Evolutionary conservation across 495 filamentous ascomycete species (phyloP).

Genomic region (Xylaria grammica): DNA sequence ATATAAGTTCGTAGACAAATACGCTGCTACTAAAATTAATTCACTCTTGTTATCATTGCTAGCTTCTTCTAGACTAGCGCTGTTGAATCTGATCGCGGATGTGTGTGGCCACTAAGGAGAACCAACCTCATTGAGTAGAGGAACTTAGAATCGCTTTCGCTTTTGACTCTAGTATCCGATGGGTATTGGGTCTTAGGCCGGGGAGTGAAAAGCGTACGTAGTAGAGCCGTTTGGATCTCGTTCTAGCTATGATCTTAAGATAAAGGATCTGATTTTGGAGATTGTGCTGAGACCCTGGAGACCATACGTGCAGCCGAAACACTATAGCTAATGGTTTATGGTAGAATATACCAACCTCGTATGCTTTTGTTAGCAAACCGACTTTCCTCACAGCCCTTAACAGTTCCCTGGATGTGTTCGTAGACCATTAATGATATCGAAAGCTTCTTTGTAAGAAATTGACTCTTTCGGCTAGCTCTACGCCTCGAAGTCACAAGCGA

Average conservation of each 20-base stretch:
- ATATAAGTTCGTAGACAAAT: neutral
- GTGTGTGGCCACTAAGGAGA: neutral
- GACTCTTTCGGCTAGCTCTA: constrained; percentile 34
- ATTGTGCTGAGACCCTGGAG: neutral
- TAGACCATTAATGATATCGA: neutral
- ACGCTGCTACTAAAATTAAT: neutral
- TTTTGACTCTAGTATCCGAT: neutral
- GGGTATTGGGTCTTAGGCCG: neutral
- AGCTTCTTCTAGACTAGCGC: neutral
- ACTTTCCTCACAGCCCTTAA: constrained; percentile 39
- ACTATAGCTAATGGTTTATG: neutral
- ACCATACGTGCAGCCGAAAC: neutral
- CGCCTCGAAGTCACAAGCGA: constrained; percentile 37
- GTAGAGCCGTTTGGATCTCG: too few relatives aligned
- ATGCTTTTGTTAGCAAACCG: neutral
- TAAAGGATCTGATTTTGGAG: too few relatives aligned
- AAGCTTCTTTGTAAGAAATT: neutral
- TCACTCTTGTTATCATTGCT: neutral
- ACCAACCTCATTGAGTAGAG: neutral
- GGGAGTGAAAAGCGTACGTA: neutral
- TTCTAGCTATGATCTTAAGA: too few relatives aligned
- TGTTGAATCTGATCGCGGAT: neutral
- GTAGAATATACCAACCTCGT: too few relatives aligned
- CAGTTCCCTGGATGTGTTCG: constrained; percentile 33
- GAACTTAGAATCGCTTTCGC: neutral